Conservation (phyloP, 228 moss, liverwort and hornwort genomes). For the Sphagnum magellanicum region DNA sequence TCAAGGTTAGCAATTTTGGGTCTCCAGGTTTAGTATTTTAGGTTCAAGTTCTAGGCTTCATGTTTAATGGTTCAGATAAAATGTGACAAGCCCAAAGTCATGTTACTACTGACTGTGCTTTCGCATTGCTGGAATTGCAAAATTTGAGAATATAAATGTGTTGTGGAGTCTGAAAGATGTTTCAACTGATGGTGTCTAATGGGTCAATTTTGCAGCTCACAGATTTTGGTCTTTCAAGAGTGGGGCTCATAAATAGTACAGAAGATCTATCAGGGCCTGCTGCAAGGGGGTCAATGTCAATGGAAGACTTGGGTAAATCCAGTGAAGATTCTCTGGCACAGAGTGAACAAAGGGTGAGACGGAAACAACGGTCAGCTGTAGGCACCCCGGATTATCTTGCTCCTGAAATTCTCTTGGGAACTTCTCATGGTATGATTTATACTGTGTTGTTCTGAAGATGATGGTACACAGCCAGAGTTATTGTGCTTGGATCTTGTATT, state of each 20-base stretch:
- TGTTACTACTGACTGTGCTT: no score
- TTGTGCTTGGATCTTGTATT: neutral
- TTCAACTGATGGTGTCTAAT: no score
- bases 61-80: no score
- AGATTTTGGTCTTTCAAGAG: conserved; percentile 97
- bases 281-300: conserved; percentile 56
- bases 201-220: conserved; percentile 58
- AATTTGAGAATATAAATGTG: no score
- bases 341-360: conserved; percentile 70
- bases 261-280: conserved; percentile 96
- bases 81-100: no score
- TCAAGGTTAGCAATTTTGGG: no score
- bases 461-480: neutral
- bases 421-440: conserved; percentile 70
- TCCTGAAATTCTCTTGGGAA: conserved; percentile 94
- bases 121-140: no score
- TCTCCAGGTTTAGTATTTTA: no score
- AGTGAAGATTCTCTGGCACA: conserved; percentile 47
- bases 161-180: no score
- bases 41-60: no score
- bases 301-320: conserved; percentile 48
- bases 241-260: conserved; percentile 96
- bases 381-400: conserved; percentile 97
- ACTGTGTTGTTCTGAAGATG: neutral
- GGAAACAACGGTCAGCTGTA: conserved; percentile 86